Evolutionary conservation across 345 rosid genomes (phyloP).

Genomic region (Fremontodendron californicum): DNA sequence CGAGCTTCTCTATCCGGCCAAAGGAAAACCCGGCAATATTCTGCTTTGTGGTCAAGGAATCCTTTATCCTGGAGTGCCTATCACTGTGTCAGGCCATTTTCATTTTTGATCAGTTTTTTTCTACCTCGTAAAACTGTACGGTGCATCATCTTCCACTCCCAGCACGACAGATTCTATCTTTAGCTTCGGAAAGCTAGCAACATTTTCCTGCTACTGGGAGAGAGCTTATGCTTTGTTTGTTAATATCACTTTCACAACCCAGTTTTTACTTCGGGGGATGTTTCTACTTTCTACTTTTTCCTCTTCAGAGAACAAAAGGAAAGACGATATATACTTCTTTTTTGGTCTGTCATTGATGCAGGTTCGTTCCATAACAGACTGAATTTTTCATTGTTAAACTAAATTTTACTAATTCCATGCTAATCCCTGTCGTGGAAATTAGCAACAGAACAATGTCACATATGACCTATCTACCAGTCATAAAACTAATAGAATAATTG

Average conservation of each 20-base stretch:
- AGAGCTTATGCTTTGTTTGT: background rate
- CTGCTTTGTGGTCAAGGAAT: background rate
- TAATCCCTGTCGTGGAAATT: background rate
- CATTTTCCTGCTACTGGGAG: background rate
- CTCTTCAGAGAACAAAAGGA: too few species aligned
- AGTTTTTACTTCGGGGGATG: background rate
- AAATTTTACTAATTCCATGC: background rate
- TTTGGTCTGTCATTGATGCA: background rate
- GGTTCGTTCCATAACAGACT: background rate
- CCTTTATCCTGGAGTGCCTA: background rate
- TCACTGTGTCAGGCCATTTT: background rate
- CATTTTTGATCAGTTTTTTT: background rate
- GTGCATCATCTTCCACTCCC: background rate
- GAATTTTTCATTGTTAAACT: background rate
- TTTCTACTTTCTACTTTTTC: background rate
- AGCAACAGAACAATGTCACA: background rate
- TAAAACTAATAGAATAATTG: background rate
- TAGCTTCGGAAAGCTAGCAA: background rate
- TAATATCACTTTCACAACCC: background rate
- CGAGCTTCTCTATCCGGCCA: background rate
- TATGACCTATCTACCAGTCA: background rate
- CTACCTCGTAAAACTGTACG: background rate
- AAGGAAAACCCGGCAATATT: background rate
- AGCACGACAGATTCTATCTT: background rate
- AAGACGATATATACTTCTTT: too few species aligned